Evolutionary conservation across 164 flowering plant genomes (phyloP).

Genomic region (Berberis thunbergii): DNA sequence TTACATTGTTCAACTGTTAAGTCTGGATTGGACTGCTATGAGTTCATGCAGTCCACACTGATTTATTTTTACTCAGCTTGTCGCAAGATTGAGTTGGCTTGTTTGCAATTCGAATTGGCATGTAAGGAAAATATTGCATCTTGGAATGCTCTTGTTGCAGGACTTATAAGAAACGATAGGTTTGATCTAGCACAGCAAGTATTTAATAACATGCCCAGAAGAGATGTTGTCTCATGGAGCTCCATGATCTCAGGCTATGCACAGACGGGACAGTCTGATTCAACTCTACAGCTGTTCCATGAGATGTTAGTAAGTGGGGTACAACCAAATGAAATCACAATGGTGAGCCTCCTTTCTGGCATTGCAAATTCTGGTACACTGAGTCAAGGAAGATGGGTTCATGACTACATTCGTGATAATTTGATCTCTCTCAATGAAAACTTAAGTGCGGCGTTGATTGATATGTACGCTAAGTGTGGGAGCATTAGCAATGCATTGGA

Average conservation of each 20-base stretch:
- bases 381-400: slow-evolving; percentile 55
- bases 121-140: slow-evolving; percentile 32
- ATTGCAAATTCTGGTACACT: slow-evolving; percentile 57
- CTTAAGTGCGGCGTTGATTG: slow-evolving; percentile 68
- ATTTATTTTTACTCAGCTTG: slow-evolving; percentile 71
- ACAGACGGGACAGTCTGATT: slow-evolving; percentile 37
- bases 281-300: slow-evolving; percentile 53
- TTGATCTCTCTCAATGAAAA: slow-evolving; percentile 64
- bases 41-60: slow-evolving; percentile 62
- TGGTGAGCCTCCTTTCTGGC: slow-evolving; percentile 83
- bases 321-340: slow-evolving; percentile 66
- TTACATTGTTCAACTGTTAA: slow-evolving; percentile 46
- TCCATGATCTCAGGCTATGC: slow-evolving; percentile 73
- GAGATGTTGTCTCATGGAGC: slow-evolving; percentile 86
- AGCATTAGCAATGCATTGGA: slow-evolving; percentile 48
- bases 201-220: slow-evolving; percentile 53
- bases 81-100: slow-evolving; percentile 39
- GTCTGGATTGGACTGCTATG: slow-evolving; percentile 50
- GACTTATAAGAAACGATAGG: slow-evolving; percentile 56
- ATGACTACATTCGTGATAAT: slow-evolving; percentile 37
- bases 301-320: slow-evolving; percentile 49
- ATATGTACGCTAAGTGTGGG: slow-evolving; percentile 93
- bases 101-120: slow-evolving; percentile 58
- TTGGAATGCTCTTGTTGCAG: slow-evolving; percentile 79
- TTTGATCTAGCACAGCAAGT: slow-evolving; percentile 51